These are phyloP conservation scores for Lentinula sp. DNA, from an alignment of 768 basidiomycete genomes.

Conservation along the genomic window DNA sequence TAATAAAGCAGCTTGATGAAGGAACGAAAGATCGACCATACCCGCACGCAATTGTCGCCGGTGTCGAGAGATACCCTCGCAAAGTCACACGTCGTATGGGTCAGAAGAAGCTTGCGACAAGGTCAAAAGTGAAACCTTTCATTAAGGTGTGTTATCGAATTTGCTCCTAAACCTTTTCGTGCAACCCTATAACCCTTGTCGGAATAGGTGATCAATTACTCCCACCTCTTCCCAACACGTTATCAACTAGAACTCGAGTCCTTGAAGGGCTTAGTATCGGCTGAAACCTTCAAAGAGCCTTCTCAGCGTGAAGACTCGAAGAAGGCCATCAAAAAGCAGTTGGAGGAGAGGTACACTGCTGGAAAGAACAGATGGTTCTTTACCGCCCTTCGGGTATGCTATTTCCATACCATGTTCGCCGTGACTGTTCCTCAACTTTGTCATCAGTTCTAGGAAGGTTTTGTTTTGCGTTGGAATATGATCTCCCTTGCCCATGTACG, in stretches of 20 bases:
- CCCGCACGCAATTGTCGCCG: slow-evolving; percentile 97
- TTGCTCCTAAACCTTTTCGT: neutral
- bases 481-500: neutral
- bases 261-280: slow-evolving; percentile 78
- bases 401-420: neutral
- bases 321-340: slow-evolving; percentile 92
- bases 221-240: slow-evolving; percentile 98
- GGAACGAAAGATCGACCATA: slow-evolving; percentile 95
- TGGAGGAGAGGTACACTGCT: slow-evolving; percentile 89
- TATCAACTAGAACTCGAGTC: slow-evolving; percentile 96
- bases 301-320: slow-evolving; percentile 92
- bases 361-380: slow-evolving; percentile 99
- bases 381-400: slow-evolving; percentile 70
- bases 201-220: slow-evolving; percentile 87
- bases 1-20: slow-evolving; percentile 97
- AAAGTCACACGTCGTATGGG: slow-evolving; percentile 99
- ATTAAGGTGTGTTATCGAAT: neutral
- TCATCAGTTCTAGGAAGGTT: neutral
- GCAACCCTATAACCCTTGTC: neutral
- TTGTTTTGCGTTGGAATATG: neutral
- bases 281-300: slow-evolving; percentile 97
- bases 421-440: neutral
- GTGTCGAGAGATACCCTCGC: slow-evolving; percentile 95
- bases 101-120: slow-evolving; percentile 84
- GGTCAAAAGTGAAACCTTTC: slow-evolving; percentile 96